Evolutionary conservation across 169 alveolate genomes (phyloP).

Genomic region (Plasmodium knowlesi): DNA sequence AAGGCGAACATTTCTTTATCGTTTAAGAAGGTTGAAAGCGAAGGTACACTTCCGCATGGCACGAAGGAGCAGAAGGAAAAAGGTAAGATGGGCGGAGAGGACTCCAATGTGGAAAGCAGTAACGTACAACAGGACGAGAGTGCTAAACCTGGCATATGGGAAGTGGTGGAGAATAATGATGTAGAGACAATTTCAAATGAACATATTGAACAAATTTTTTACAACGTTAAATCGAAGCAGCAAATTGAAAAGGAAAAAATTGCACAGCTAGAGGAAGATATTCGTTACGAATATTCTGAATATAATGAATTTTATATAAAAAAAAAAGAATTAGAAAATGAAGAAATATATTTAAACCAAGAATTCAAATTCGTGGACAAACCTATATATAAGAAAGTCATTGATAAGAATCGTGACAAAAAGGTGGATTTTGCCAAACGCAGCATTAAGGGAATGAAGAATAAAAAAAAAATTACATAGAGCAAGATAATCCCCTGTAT

Average conservation of each 20-base stretch:
- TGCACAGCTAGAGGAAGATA: conserved; percentile 18
- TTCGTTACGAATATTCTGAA: conserved; percentile 50
- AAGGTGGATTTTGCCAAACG: conserved; percentile 66
- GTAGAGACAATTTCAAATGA: conserved; percentile 45
- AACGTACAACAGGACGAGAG: neutral
- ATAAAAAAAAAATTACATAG: conserved; percentile 46
- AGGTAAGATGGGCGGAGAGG: neutral
- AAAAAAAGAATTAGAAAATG: conserved; percentile 70
- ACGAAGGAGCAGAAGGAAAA: conserved; percentile 1
- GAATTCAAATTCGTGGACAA: conserved; percentile 67
- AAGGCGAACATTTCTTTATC: neutral
- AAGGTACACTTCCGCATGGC: neutral
- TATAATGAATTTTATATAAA: conserved; percentile 55
- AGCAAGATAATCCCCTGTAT: neutral
- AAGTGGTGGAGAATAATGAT: conserved; percentile 18
- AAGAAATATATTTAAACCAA: conserved; percentile 49
- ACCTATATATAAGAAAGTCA: conserved; percentile 62
- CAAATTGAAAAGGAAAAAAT: conserved; percentile 53
- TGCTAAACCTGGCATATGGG: conserved; percentile 67
- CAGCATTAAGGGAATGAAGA: conserved; percentile 22
- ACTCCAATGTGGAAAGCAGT: neutral
- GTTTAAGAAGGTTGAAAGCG: neutral
- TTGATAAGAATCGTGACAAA: conserved; percentile 44
- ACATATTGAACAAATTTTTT: conserved; percentile 52
- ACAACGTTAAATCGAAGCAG: conserved; percentile 48